Evolutionary conservation across 768 basidiomycete genomes (phyloP), one percentile per base, ranked within the genome.

Genomic region (Phylloporus arenicola): DNA sequence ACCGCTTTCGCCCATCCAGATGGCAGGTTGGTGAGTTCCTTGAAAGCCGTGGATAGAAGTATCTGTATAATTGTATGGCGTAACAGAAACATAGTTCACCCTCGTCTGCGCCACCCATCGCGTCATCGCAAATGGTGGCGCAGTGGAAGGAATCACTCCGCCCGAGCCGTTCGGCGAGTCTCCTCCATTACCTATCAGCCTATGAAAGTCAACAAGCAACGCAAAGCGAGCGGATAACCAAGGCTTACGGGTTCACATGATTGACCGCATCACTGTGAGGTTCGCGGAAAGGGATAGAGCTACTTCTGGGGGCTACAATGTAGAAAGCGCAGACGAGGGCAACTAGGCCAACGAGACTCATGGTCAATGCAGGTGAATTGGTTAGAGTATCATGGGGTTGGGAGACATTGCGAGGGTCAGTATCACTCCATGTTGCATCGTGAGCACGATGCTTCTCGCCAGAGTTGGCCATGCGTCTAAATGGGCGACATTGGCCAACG

Each of bases 1-100:
- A 0, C 78, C 86, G 54, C 81, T 86, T 57, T 87, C 86, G 3
- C 84, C 88, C 88, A 92, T 91, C 88, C 88, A 91, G 33, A 92
- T 90, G 1, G 89, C 89, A 11, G 88, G 88, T 56, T 89, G 89
- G 47, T 88, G 81, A 4, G 88, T 90, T 5, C 79, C 88, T 42
- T 85, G 79, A 58, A 91, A 89, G 1, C 89, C 88, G 57, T 87
- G 83, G 3, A 90, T 78, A 12, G 58, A 60, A 0, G 64, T 68
- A 51, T 75, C 76, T 0, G 85, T 83, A 63, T 78, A 75, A 63
- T 87, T 86, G 59, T 84, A 87, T 4, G 86, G 83, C 2, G 81
- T 81, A 10, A 81, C 75, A 5, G 84, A 88, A 42, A 86, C 84
- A 53, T 84, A 88, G 67, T 88, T 88, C 49, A 80, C 70, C 51